Evolutionary conservation across 768 basidiomycete species (phyloP), one percentile per base, ranked within the genome.

Genomic region (Udeniomyces megalosporus): DNA sequence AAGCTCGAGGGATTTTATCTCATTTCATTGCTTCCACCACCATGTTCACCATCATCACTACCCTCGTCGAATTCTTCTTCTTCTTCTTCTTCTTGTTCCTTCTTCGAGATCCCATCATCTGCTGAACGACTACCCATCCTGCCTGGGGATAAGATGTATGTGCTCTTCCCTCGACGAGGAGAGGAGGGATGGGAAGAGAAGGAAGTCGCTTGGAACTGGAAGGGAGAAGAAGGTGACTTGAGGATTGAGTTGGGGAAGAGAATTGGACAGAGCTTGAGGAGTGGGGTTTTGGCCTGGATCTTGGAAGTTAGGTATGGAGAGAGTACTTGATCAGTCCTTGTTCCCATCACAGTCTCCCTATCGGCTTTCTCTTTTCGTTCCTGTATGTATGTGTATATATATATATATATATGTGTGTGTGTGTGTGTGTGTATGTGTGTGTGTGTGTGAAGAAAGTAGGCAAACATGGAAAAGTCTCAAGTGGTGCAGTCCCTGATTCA

Each of bases 1-100:
- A 81, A 79, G 0, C 72, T 77, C 5, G 75, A 67, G n/a, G 75
- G 78, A 0, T 81, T 82, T 65, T 82, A 79, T 65, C 73, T 81
- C 64, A 69, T 80, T 44, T 72, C 77, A 0, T 77, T 81, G 54
- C 62, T 71, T 20, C 68, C 68, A 6, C 79, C 79, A 0, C 62
- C 60, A 1, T 38, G 69, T 0, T 74, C 76, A 0, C 54, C 69
- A 1, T 54, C n/a, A n/a, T n/a, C n/a, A n/a, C n/a, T n/a, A n/a
- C n/a, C n/a, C n/a, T n/a, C n/a, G n/a, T n/a, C n/a, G n/a, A n/a
- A n/a, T n/a, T n/a, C n/a, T n/a, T n/a, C n/a, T n/a, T n/a, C n/a
- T n/a, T n/a, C n/a, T 81, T 2, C 67, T 71, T 2, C 69, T 81
- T 1, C 74, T 73, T 4, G 74, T 73, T 42, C 71, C 72, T 22